A percentile compares a stretch with the other conserved stretches of the same genome.
Conservation (phyloP, 306 rosid genomes). For the Medicago arabica region DNA sequence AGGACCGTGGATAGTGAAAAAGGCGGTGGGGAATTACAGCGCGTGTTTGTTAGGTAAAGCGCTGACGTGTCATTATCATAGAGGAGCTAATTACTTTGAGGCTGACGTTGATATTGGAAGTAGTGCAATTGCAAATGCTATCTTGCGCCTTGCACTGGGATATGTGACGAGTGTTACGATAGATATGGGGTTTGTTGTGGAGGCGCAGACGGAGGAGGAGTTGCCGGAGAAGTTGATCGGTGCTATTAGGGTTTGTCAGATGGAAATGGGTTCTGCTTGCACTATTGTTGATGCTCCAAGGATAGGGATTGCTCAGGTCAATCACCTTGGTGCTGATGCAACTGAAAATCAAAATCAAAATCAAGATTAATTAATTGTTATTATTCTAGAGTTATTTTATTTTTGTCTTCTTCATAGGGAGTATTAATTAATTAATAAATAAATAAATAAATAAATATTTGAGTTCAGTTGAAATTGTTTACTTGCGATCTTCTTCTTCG, state of each 20-base stretch:
- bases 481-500: not conserved
- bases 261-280: constrained; percentile 78
- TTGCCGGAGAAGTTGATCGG: constrained; percentile 83
- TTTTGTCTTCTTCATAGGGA: not conserved
- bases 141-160: constrained; percentile 80
- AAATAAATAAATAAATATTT: not conserved
- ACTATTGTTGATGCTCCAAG: constrained; percentile 62
- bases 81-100: constrained; percentile 76
- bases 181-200: constrained; percentile 93
- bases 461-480: constrained; percentile 1
- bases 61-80: constrained; percentile 81
- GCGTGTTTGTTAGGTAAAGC: constrained; percentile 91
- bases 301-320: constrained; percentile 61
- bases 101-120: constrained; percentile 93
- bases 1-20: constrained; percentile 94
- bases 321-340: constrained; percentile 32
- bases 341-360: not conserved
- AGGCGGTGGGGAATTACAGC: constrained; percentile 80
- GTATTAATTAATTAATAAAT: not conserved
- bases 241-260: constrained; percentile 85
- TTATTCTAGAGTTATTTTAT: not conserved
- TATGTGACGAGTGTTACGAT: constrained; percentile 80
- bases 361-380: no score
- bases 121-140: constrained; percentile 83
- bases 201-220: constrained; percentile 85